These are phyloP conservation scores for Carpinus fangiana DNA, from an alignment of 306 rosid genomes.

Conservation along the genomic window DNA sequence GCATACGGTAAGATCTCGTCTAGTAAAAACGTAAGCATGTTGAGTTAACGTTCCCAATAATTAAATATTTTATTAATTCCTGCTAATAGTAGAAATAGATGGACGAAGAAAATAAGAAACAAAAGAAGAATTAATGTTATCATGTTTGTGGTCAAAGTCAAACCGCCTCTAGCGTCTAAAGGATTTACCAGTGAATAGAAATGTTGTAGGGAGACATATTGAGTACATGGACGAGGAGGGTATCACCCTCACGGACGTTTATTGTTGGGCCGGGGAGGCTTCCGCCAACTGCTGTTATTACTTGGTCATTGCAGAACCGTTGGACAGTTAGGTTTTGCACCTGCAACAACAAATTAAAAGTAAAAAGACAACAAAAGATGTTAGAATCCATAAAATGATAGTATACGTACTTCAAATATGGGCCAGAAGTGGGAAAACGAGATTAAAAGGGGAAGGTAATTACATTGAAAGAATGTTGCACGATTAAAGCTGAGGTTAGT, in stretches of 20 bases:
- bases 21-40: too few relatives aligned
- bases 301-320: slow-evolving; percentile 31
- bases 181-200: slow-evolving; percentile 42
- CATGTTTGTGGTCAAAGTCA: too few relatives aligned
- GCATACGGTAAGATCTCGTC: too few relatives aligned
- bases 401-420: too few relatives aligned
- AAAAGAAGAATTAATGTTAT: too few relatives aligned
- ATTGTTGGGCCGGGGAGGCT: slow-evolving; percentile 45
- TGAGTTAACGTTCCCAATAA: too few relatives aligned
- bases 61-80: too few relatives aligned
- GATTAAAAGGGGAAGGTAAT: not conserved
- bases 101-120: too few relatives aligned
- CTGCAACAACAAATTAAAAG: slow-evolving; percentile 2
- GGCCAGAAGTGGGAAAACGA: not conserved
- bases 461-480: slow-evolving; percentile 40
- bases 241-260: slow-evolving; percentile 34
- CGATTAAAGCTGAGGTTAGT: slow-evolving; percentile 29
- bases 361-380: not conserved
- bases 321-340: slow-evolving; percentile 33
- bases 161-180: too few relatives aligned
- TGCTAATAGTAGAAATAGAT: not conserved
- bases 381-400: too few relatives aligned
- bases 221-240: slow-evolving; percentile 40
- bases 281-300: slow-evolving; percentile 41
- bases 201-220: slow-evolving; percentile 45